Evolutionary conservation across 768 basidiomycete genomes (phyloP).

Genomic region (Tubosaeta sp.): DNA sequence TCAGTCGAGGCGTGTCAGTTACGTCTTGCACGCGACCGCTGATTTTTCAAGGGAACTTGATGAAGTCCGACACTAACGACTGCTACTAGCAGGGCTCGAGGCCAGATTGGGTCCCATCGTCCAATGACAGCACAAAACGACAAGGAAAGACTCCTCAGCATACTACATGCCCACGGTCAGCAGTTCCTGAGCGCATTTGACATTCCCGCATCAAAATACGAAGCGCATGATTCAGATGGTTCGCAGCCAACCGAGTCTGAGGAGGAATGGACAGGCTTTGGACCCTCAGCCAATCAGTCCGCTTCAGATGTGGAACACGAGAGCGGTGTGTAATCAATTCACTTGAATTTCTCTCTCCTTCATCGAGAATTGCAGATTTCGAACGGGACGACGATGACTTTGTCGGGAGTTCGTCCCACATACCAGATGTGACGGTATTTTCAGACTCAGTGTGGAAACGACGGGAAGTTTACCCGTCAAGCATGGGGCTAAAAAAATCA

Average conservation of each 20-base stretch:
- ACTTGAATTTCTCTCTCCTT: background rate
- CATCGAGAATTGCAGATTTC: slow-evolving; percentile 25
- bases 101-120: background rate
- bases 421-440: slow-evolving; percentile 57
- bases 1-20: background rate
- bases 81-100: background rate
- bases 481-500: slow-evolving; percentile 51
- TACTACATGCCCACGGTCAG: slow-evolving; percentile 45
- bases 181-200: slow-evolving; percentile 43
- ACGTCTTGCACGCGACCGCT: no score
- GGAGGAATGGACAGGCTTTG: slow-evolving; percentile 43
- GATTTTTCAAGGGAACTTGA: no score
- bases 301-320: slow-evolving; percentile 19
- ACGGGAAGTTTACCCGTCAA: slow-evolving; percentile 13
- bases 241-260: slow-evolving; percentile 23
- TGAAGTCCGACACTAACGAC: background rate
- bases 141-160: slow-evolving; percentile 32
- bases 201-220: slow-evolving; percentile 16
- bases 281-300: slow-evolving; percentile 1
- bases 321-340: slow-evolving; percentile 9
- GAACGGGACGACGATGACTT: slow-evolving; percentile 47
- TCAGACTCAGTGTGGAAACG: slow-evolving; percentile 31
- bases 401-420: slow-evolving; percentile 30
- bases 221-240: slow-evolving; percentile 10
- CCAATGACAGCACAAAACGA: slow-evolving; percentile 19